A percentile compares a stretch with the other conserved stretches of the same genome.
Evolutionary conservation across 148 eudicot genomes (phyloP).

Genomic region (Chenopodium suecicum): DNA sequence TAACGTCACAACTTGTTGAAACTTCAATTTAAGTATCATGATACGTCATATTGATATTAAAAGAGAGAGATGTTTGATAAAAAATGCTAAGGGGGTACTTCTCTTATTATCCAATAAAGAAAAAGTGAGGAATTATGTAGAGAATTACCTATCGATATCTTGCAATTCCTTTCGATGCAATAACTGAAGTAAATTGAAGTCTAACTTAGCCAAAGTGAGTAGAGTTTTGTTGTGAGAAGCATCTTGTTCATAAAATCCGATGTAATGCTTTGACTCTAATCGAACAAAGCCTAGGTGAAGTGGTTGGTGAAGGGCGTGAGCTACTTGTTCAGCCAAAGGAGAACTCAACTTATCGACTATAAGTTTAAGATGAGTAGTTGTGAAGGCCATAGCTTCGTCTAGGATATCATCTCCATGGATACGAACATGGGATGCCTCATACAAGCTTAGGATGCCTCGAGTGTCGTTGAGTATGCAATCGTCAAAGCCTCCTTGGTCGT

Average conservation of each 20-base stretch:
- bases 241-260: constrained; percentile 38
- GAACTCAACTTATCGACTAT: constrained; percentile 9
- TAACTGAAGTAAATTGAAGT: constrained; percentile 48
- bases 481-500: constrained; percentile 24
- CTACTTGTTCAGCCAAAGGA: constrained; percentile 30
- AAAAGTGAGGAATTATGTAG: too few species aligned
- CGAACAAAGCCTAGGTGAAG: constrained; percentile 40
- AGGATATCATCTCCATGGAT: constrained; percentile 29
- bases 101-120: too few species aligned
- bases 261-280: constrained; percentile 42
- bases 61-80: too few species aligned
- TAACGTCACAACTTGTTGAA: too few species aligned
- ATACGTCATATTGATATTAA: too few species aligned
- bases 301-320: constrained; percentile 40
- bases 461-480: constrained; percentile 8
- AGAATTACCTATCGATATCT: constrained; percentile 33
- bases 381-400: constrained; percentile 30
- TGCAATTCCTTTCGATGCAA: constrained; percentile 42
- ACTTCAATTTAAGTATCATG: too few species aligned
- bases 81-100: too few species aligned
- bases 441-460: constrained; percentile 30
- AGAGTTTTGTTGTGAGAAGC: constrained; percentile 24
- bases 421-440: constrained; percentile 32
- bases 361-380: constrained; percentile 33
- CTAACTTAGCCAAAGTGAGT: constrained; percentile 43